Percentiles rank a stretch among this genome's conserved stretches.
Conservation (phyloP, 2,329 filamentous ascomycete genomes). For the Penicillium paneum region DNA sequence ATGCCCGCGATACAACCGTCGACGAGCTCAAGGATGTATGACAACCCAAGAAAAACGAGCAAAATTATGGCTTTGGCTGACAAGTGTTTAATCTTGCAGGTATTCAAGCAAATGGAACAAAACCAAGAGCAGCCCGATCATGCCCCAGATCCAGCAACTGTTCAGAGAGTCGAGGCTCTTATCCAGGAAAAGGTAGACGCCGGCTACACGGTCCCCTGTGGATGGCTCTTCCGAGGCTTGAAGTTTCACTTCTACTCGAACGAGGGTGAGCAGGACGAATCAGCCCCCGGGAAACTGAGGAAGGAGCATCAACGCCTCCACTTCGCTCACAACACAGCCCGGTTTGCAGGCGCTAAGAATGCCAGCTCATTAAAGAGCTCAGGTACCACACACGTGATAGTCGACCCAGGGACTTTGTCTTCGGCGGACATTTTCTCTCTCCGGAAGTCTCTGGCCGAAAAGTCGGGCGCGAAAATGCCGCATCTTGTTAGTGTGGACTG, state of each 20-base stretch:
- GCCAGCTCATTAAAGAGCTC: slow-evolving; percentile 51
- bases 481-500: slow-evolving; percentile 68
- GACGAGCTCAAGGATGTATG: slow-evolving; percentile 57
- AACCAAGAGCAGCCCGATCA: slow-evolving; percentile 15
- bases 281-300: neutral
- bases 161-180: slow-evolving; percentile 55
- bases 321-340: slow-evolving; percentile 56
- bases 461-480: slow-evolving; percentile 53
- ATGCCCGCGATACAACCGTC: slow-evolving; percentile 63
- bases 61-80: neutral
- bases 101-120: slow-evolving; percentile 44
- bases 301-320: slow-evolving; percentile 29
- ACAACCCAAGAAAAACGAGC: slow-evolving; percentile 8
- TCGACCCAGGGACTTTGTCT: slow-evolving; percentile 50
- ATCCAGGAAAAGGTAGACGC: slow-evolving; percentile 47
- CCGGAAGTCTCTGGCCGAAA: slow-evolving; percentile 28
- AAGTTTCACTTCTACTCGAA: slow-evolving; percentile 43
- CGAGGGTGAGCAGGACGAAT: neutral
- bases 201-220: slow-evolving; percentile 34
- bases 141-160: slow-evolving; percentile 50
- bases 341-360: slow-evolving; percentile 67
- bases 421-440: slow-evolving; percentile 42
- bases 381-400: slow-evolving; percentile 68
- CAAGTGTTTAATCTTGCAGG: slow-evolving; percentile 15
- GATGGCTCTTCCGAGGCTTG: slow-evolving; percentile 51